phyloP scores from a whole-genome alignment of 371 early-diverging fungal species.

The Mucor mucedo region DNA sequence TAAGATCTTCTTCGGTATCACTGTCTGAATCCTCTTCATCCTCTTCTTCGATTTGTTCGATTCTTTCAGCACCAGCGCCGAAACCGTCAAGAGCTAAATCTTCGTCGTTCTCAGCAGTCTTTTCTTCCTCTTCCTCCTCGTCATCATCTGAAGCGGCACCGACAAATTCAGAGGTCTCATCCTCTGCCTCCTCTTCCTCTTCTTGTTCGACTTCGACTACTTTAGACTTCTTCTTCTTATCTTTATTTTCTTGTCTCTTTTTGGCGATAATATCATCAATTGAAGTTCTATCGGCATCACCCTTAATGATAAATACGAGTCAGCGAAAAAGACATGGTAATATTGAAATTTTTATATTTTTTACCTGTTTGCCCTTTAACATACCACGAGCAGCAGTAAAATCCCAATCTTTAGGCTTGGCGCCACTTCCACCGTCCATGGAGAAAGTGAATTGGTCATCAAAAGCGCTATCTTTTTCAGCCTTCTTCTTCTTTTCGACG shows the following conservation, averaged over 20 bases:
- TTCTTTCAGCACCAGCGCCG: conserved; percentile 58
- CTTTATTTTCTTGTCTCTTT: conserved; percentile 53
- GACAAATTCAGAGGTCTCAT: conserved; percentile 33
- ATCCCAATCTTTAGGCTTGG: conserved; percentile 72
- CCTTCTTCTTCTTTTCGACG: conserved; percentile 41
- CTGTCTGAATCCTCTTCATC: conserved; percentile 40
- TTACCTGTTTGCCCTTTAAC: conserved; percentile 64
- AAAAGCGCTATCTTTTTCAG: conserved; percentile 48
- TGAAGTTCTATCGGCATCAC: conserved; percentile 39
- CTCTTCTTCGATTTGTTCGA: conserved; percentile 48
- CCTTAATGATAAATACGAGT: conserved; percentile 7
- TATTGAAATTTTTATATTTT: not conserved
- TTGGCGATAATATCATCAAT: conserved; percentile 78
- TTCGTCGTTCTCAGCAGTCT: conserved; percentile 45
- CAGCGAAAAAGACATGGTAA: not conserved
- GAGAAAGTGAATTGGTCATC: conserved; percentile 80
- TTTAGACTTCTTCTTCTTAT: conserved; percentile 46
- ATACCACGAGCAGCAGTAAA: conserved; percentile 81
- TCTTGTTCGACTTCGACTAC: conserved; percentile 40
- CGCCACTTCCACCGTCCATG: conserved; percentile 63
- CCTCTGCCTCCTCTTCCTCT: conserved; percentile 32
- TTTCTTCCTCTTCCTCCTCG: conserved; percentile 35
- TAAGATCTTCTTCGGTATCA: conserved; percentile 29
- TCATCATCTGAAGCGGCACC: conserved; percentile 29
- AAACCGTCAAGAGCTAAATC: conserved; percentile 61